Evolutionary conservation across 1,139 yeast genomes (phyloP), one percentile per base, ranked within the genome.

Genomic region (Candida smagusa): DNA sequence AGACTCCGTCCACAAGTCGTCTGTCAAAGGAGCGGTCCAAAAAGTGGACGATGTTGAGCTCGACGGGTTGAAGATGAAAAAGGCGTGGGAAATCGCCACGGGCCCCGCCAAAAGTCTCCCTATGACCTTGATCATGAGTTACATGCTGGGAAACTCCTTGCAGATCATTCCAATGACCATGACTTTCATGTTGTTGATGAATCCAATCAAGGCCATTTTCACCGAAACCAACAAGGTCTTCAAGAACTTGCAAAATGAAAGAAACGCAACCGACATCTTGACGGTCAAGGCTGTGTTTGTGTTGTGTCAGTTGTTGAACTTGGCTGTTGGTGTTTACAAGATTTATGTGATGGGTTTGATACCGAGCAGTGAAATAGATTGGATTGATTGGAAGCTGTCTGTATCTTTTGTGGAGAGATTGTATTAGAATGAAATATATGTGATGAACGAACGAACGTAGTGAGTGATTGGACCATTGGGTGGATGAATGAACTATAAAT

Each of bases 151-250:
- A 24, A 84, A 85, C 52, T 80, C 95, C 6, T 65, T 92, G 22
- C 97, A 92, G 53, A 74, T 92, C 46, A 89, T 92, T 42, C 94
- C 97, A 4, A 84, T 92, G 39, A 84, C 89, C 63, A 90, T 89
- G 87, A 85, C 96, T 0, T 61, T 86, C 30, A 87, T 84, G 88
- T 68, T 92, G 52, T 78, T 92, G 47, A 75, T 83, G 49, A 82
- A 79, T 33, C 95, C 97, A 0, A 52, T 87, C 30, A 82, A 79
- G 51, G 87, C 95, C 25, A 80, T 92, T 2, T 60, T 82, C 34
- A 61, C 68, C 24, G 74, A 68, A 9, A 77, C 85, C 1, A 73
- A 73, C 44, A 52, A 66, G 9, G 57, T 63, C 1, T 80, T 80
- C 52, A 54, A 48, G 28, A 58, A 46, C 54, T 70, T 51, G 45